phyloP scores from a whole-genome alignment of 108 stramenopile genomes.

The Cyclostephanos tholiformis region DNA sequence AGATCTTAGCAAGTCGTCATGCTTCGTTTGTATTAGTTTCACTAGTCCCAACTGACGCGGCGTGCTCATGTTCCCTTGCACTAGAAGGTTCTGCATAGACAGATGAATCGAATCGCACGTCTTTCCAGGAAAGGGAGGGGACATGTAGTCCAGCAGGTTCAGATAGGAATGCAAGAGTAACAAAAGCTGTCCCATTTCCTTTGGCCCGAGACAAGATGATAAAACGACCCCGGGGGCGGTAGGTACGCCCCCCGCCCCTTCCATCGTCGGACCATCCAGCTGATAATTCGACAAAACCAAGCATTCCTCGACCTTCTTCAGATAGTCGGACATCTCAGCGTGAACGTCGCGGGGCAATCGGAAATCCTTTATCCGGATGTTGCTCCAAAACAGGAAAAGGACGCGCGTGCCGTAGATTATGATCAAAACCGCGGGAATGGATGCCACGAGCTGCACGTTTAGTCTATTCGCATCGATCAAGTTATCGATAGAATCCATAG shows the following conservation, averaged over 20 bases:
- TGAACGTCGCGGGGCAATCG: slow-evolving; percentile 69
- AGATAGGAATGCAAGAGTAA: slow-evolving; percentile 70
- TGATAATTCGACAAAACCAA: slow-evolving; percentile 57
- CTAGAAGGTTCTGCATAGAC: slow-evolving; percentile 62
- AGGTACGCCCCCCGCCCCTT: neutral
- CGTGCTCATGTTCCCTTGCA: slow-evolving; percentile 54
- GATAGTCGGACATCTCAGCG: slow-evolving; percentile 72
- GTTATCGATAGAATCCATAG: slow-evolving; percentile 73
- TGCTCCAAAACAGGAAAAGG: slow-evolving; percentile 64
- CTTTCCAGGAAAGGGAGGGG: slow-evolving; percentile 68
- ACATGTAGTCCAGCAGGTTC: slow-evolving; percentile 75
- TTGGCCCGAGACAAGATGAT: slow-evolving; percentile 36
- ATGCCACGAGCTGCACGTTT: slow-evolving; percentile 76
- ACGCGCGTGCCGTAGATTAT: slow-evolving; percentile 62
- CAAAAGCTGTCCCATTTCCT: slow-evolving; percentile 72
- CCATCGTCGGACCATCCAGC: slow-evolving; percentile 12
- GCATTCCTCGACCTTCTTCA: slow-evolving; percentile 65
- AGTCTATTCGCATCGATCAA: slow-evolving; percentile 74
- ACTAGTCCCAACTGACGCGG: slow-evolving; percentile 47
- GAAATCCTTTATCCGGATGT: slow-evolving; percentile 67
- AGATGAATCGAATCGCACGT: slow-evolving; percentile 70
- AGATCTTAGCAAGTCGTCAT: slow-evolving; percentile 41
- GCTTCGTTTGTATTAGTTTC: slow-evolving; percentile 51
- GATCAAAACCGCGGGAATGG: slow-evolving; percentile 72
- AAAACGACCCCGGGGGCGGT: neutral